Percentiles rank a stretch among this genome's conserved stretches.
These are phyloP conservation scores for Escallonia herrerae DNA, from an alignment of 129 eudicot species.

Conservation along the genomic window DNA sequence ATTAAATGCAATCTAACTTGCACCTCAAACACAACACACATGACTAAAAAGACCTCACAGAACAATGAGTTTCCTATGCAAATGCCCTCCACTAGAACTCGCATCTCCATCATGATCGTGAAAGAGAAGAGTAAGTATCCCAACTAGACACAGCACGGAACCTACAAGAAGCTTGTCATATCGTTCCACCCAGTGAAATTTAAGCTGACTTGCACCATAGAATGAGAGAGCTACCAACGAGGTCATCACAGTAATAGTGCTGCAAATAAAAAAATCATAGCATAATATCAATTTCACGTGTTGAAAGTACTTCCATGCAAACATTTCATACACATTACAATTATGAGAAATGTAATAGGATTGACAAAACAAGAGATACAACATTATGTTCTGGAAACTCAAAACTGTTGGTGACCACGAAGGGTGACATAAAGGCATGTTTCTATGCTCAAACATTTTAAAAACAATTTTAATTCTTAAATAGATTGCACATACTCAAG, in stretches of 20 bases:
- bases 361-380: no score
- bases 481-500: no score
- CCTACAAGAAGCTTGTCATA: slow-evolving; percentile 99
- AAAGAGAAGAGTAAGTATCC: slow-evolving; percentile 77
- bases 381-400: no score
- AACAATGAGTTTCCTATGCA: slow-evolving; percentile 51
- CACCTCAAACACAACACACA: no score
- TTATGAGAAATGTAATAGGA: no score
- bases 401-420: no score
- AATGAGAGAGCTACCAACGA: slow-evolving; percentile 93
- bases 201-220: slow-evolving; percentile 92
- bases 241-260: slow-evolving; percentile 96
- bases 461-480: no score
- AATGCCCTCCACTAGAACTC: slow-evolving; percentile 21
- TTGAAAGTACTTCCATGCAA: no score
- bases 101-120: slow-evolving; percentile 50
- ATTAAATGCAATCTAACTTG: no score
- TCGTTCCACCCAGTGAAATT: slow-evolving; percentile 97
- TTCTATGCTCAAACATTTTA: no score
- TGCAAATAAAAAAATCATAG: slow-evolving; percentile 33
- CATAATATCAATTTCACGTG: not conserved
- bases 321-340: no score
- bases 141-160: slow-evolving; percentile 86
- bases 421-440: no score
- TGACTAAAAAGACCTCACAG: slow-evolving; percentile 22